Percentiles rank a stretch among this genome's conserved stretches.
Evolutionary conservation across 2,329 filamentous ascomycete genomes (phyloP).

Genomic region (Pseudonectria buxi): DNA sequence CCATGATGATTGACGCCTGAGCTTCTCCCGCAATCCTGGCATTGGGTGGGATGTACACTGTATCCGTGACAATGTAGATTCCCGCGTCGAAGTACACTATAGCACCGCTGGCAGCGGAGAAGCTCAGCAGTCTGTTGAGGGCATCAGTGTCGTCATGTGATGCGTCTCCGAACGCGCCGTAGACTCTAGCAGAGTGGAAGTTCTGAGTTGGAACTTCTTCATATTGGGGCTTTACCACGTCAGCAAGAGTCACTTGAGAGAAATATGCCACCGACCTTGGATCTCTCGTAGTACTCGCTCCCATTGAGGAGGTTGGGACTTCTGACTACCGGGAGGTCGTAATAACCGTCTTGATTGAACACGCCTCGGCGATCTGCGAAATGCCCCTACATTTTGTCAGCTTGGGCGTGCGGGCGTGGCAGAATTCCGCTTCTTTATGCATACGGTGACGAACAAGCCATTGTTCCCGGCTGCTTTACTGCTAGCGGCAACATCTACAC

Average conservation of each 20-base stretch:
- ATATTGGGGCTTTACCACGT: conserved; percentile 54
- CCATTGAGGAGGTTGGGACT: conserved; percentile 42
- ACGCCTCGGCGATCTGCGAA: conserved; percentile 15
- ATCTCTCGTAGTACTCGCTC: conserved; percentile 59
- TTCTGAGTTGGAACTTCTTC: conserved; percentile 47
- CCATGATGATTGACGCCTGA: conserved; percentile 47
- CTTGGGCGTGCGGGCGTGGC: not conserved
- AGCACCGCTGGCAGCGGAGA: conserved; percentile 42
- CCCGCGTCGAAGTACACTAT: conserved; percentile 57
- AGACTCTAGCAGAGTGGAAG: conserved; percentile 61
- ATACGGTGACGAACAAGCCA: conserved; percentile 22
- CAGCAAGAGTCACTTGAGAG: not conserved
- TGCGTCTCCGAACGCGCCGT: conserved; percentile 55
- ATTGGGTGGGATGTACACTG: conserved; percentile 41
- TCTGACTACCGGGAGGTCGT: conserved; percentile 9
- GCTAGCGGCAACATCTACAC: conserved; percentile 11
- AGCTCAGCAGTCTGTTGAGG: conserved; percentile 50
- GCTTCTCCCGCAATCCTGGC: conserved; percentile 55
- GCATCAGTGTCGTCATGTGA: conserved; percentile 65
- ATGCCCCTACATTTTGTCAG: conserved; percentile 19
- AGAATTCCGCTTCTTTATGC: not conserved
- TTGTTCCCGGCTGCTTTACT: conserved; percentile 5
- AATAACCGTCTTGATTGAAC: conserved; percentile 17
- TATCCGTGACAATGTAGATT: conserved; percentile 52
- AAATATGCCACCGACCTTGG: conserved; percentile 38